These are phyloP conservation scores for Ceratocystis ficicola DNA, from an alignment of 2,329 filamentous ascomycete species.

Conservation along the genomic window DNA sequence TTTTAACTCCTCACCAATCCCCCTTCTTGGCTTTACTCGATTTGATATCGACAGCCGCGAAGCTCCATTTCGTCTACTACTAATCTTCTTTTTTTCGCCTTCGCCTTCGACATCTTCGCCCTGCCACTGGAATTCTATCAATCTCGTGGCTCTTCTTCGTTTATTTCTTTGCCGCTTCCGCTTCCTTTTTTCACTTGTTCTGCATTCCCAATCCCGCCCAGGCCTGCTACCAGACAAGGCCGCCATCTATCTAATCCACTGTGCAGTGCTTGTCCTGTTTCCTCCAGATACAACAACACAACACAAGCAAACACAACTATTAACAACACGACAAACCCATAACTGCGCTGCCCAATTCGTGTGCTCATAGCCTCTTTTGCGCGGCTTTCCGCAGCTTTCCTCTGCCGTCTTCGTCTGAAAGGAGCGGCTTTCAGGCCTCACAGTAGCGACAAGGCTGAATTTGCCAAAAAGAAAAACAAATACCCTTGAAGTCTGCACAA, in stretches of 20 bases:
- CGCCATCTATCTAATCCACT: constrained; percentile 7
- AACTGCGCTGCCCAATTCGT: not conserved
- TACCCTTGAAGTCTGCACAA: not conserved
- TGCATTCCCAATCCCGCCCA: not conserved
- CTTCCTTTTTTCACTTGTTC: not conserved
- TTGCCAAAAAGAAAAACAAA: not conserved
- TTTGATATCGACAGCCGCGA: constrained; percentile 18
- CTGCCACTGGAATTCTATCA: constrained; percentile 15
- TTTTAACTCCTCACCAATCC: not conserved
- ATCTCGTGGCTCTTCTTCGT: constrained; percentile 5
- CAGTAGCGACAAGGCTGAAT: not conserved
- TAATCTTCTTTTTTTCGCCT: not conserved
- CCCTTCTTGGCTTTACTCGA: constrained; percentile 11
- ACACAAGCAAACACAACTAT: not conserved
- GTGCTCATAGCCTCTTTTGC: not conserved
- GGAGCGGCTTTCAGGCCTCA: not conserved
- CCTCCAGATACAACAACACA: constrained; percentile 4
- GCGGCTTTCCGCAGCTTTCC: not conserved
- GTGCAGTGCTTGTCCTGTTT: not conserved
- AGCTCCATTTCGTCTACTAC: not conserved
- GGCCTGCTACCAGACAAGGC: not conserved
- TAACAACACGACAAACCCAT: not conserved
- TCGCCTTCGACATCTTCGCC: not conserved
- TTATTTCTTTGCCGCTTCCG: not conserved
- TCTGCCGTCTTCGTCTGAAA: not conserved